Base-by-base conservation (phyloP, 208 protist genomes). In the Trypanosoma cruzi region DNA sequence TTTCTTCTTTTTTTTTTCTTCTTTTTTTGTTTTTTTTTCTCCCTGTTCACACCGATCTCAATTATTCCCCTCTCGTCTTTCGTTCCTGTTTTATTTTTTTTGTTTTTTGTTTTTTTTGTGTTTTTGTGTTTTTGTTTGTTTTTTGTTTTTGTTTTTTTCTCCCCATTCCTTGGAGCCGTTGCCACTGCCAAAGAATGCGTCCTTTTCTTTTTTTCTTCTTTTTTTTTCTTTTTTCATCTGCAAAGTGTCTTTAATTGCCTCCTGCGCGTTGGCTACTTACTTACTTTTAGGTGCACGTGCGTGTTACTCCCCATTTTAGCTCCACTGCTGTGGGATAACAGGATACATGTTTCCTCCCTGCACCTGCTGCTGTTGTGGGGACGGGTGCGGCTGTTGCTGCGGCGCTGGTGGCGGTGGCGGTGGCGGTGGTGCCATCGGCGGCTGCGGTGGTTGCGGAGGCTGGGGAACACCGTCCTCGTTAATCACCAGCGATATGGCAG, bases 401-500 rank as follows among this genome's bases (percentile, higher is more conserved):
- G 74, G 65, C 37, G 54, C 34, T 31, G 32, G 60, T 24, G 28
- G 22, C 20, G 13, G 46, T 40, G 56, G 58, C 53, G 70, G 62
- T 34, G 64, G 64, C 56, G 66, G 67, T 4, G 28, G 22, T 55
- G 24, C 28, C 14, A 11, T 34, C 36, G 31, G n/a, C 8, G 22
- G 50, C 3, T 52, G 64, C 20, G 59, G 46, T 10, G 68, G 67
- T 22, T 68, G 55, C 0, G 89, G 87, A 24, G 82, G 78, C 60
- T 89, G 81, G 48, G 78, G 75, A 14, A 79, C 72, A 58, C 89
- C 88, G 44, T 86, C 75, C 34, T 96, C 86, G 63, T 90, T 83
- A 13, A 96, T 75, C 29, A 94, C 70, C 52, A 95, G 81, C 22
- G 89, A 94, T 53, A 85, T 94, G 36, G 76, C 58, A 1, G 89